Evolutionary conservation across 2,329 filamentous ascomycete species (phyloP), one percentile per base, ranked within the genome.

Genomic region (Monascus ruber): DNA sequence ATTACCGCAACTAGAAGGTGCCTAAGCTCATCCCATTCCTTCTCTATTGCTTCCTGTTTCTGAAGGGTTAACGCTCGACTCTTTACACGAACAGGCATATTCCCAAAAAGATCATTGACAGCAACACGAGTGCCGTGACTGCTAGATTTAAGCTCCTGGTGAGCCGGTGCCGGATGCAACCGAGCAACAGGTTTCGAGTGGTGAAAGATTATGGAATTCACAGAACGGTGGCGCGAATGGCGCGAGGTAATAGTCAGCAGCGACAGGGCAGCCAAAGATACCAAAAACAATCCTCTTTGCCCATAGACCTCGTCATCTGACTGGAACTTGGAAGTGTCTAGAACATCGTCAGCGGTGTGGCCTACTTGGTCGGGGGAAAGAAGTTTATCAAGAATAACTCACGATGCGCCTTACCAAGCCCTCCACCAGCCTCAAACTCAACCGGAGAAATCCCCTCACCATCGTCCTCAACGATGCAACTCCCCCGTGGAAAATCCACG

Each of bases 41-140:
- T 81, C 17, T 73, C 70, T 4, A 73, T 60, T 35, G 79, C 66
- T 24, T 67, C 54, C 7, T 69, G 47, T 48, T 68, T 70, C 51
- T 76, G 66, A 31, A 70, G 58, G 46, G 68, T 63, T 3, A 77
- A 49, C 0, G 75, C 75, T 45, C 87, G 75, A 50, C 87, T 83
- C 56, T 91, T 94, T 25, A 93, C 81, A 9, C 89, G 79, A 8
- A 95, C 89, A 0, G 89, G 87, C 76, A 95, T 85, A 42, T 80
- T 83, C 0, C 88, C 87, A 61, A 95, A 96, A 1, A 95, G 67
- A 56, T 94, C 81, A 40, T 80, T 76, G 5, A 94, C 81, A 0
- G 72, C 73, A 2, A 89, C 78, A 26, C 77, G 74, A 0, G 88
- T 94, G 4, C 89, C 89, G 63, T 85, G 77, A 17, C 66, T 58